Percentiles rank a stretch among this genome's conserved stretches.
Evolutionary conservation across 352 stramenopile species (phyloP).

Genomic region (Phytophthora palmivora): DNA sequence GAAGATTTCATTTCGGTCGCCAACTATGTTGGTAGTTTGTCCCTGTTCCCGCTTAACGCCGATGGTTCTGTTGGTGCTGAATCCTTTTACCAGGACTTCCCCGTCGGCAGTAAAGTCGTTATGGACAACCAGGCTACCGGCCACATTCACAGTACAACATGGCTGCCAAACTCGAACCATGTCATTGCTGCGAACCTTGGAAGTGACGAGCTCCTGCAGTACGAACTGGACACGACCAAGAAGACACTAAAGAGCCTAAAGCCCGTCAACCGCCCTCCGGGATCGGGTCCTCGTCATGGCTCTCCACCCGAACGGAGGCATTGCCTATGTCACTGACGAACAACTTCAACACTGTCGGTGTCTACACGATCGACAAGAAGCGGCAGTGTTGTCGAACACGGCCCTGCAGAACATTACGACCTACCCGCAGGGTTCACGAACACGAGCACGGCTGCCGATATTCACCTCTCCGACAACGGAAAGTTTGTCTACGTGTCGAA

Average conservation of each 20-base stretch:
- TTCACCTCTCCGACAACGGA: slow-evolving; percentile 55
- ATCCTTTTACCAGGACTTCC: slow-evolving; percentile 53
- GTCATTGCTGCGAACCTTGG: slow-evolving; percentile 65
- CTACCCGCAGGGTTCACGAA: slow-evolving; percentile 44
- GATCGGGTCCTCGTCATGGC: slow-evolving; percentile 66
- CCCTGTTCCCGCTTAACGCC: slow-evolving; percentile 54
- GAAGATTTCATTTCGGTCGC: slow-evolving; percentile 60
- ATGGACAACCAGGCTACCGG: slow-evolving; percentile 46
- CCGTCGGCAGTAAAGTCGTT: slow-evolving; percentile 45
- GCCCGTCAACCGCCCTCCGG: slow-evolving; percentile 31
- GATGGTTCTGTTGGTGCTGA: slow-evolving; percentile 48
- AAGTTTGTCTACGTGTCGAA: slow-evolving; percentile 72
- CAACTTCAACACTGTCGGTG: slow-evolving; percentile 63
- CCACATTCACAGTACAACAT: slow-evolving; percentile 71
- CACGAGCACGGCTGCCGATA: slow-evolving; percentile 42
- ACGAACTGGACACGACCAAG: slow-evolving; percentile 42
- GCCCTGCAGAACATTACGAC: slow-evolving; percentile 60
- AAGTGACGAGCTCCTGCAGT: slow-evolving; percentile 65
- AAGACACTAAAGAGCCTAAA: slow-evolving; percentile 44
- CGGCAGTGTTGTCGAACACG: slow-evolving; percentile 24
- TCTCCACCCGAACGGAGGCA: slow-evolving; percentile 46
- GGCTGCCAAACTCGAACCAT: slow-evolving; percentile 46
- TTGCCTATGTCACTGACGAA: slow-evolving; percentile 66
- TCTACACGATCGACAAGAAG: slow-evolving; percentile 49
- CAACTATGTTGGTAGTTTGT: slow-evolving; percentile 68